Evolutionary conservation across 2,329 filamentous ascomycete species (phyloP).

Genomic region (Drechslerella dactyloides): DNA sequence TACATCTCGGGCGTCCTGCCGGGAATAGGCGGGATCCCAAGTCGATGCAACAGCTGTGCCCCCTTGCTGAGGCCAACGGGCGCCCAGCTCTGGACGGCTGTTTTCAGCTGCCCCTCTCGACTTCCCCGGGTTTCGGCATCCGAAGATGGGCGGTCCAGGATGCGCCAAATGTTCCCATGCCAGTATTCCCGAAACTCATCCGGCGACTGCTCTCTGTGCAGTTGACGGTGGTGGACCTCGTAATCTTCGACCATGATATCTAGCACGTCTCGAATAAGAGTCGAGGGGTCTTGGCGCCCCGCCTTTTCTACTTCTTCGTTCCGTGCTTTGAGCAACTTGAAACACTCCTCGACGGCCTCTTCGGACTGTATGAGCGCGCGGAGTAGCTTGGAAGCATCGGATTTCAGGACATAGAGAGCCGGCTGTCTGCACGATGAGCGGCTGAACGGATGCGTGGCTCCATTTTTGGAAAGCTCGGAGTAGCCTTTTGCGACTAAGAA

Average conservation of each 20-base stretch:
- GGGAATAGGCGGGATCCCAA: not conserved
- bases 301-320: slow-evolving; percentile 4
- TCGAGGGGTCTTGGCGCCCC: not conserved
- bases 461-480: not conserved
- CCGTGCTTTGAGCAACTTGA: not conserved
- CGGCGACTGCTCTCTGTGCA: slow-evolving; percentile 7
- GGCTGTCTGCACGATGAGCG: not conserved
- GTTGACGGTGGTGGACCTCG: slow-evolving; percentile 14
- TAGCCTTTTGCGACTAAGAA: slow-evolving; percentile 1
- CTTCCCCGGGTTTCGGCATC: not conserved
- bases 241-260: slow-evolving; percentile 34
- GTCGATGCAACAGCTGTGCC: not conserved
- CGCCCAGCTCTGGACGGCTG: not conserved
- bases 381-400: slow-evolving; percentile 7
- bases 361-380: slow-evolving; percentile 12
- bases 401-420: not conserved
- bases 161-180: not conserved
- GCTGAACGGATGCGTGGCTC: too few species aligned
- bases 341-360: slow-evolving; percentile 5
- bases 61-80: not conserved
- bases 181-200: slow-evolving; percentile 15
- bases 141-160: not conserved
- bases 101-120: not conserved
- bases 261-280: slow-evolving; percentile 2
- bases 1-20: not conserved